Conservation (phyloP, 208 protist genomes). For the Zelonia costaricensis region DNA sequence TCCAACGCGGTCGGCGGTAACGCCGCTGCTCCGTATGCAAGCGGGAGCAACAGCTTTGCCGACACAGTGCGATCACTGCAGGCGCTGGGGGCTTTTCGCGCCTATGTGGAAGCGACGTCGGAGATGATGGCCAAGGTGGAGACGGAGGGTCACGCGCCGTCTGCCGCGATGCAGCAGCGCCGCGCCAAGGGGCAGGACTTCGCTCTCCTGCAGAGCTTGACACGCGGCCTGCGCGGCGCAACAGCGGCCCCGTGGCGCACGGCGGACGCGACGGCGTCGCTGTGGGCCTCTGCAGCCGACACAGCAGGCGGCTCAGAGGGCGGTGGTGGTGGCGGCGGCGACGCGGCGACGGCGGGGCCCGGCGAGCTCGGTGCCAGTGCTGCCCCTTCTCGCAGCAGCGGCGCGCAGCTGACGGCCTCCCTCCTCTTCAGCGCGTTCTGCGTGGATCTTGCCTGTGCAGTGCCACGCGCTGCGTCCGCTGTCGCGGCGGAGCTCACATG, state of each 20-base stretch:
- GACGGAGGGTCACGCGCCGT: constrained; percentile 31
- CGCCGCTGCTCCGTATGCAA: neutral
- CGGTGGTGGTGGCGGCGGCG: neutral
- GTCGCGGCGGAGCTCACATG: neutral
- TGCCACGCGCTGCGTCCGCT: constrained; percentile 7
- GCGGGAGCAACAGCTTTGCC: constrained; percentile 20
- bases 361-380: too few species aligned
- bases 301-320: neutral
- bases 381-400: constrained; percentile 14
- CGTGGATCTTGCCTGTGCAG: constrained; percentile 20
- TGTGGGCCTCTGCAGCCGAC: constrained; percentile 8
- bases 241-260: constrained; percentile 13
- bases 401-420: constrained; percentile 16
- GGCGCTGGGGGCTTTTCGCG: constrained; percentile 26
- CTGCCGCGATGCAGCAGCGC: constrained; percentile 36
- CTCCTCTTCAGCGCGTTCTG: constrained; percentile 34
- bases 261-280: constrained; percentile 5
- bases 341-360: neutral
- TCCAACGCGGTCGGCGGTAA: constrained; percentile 3
- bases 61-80: constrained; percentile 20
- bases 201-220: constrained; percentile 50
- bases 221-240: constrained; percentile 11
- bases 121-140: constrained; percentile 35
- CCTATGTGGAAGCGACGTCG: constrained; percentile 44
- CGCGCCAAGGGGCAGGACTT: constrained; percentile 36